Percentiles rank a stretch among this genome's conserved stretches.
Evolutionary conservation across 345 rosid genomes (phyloP).

Genomic region (Moringa oleifera): DNA sequence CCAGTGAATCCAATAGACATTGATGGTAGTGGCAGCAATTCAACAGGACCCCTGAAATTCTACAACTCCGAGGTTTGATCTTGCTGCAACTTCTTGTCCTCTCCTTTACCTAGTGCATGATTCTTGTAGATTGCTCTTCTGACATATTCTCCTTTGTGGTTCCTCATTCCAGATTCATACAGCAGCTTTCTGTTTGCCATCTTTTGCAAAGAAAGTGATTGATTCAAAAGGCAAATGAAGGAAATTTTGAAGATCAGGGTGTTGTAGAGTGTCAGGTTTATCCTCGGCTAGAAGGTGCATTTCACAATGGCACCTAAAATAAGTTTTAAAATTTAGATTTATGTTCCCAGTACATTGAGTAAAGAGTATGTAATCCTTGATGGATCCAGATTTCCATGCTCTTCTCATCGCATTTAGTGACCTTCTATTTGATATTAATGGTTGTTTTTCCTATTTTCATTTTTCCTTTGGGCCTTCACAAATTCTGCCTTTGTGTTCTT

Average conservation of each 20-base stretch:
- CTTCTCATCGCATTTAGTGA: not conserved
- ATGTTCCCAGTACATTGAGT: not conserved
- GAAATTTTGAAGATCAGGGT: conserved; percentile 9
- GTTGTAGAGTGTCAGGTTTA: conserved; percentile 8
- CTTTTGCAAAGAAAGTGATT: conserved; percentile 87
- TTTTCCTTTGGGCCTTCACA: no score
- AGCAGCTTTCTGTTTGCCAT: conserved; percentile 90
- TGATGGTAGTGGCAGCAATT: conserved; percentile 28
- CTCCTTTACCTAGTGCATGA: not conserved
- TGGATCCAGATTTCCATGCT: conserved; percentile 1
- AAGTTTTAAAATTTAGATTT: conserved; percentile 13
- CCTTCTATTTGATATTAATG: not conserved
- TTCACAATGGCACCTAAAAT: conserved; percentile 19
- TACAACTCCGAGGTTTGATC: conserved; percentile 72
- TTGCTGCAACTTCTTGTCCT: not conserved
- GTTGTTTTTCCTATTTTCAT: not conserved
- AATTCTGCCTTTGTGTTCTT: no score
- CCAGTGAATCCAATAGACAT: conserved; percentile 67
- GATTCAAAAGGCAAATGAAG: conserved; percentile 42
- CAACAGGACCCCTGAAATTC: conserved; percentile 58
- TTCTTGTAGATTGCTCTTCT: not conserved
- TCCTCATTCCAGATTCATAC: conserved; percentile 63
- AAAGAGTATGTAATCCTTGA: conserved; percentile 4
- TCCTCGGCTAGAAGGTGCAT: conserved; percentile 6
- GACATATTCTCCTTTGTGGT: not conserved